Evolutionary conservation across 148 eudicot genomes (phyloP).

Genomic region (Fagopyrum esculentum): DNA sequence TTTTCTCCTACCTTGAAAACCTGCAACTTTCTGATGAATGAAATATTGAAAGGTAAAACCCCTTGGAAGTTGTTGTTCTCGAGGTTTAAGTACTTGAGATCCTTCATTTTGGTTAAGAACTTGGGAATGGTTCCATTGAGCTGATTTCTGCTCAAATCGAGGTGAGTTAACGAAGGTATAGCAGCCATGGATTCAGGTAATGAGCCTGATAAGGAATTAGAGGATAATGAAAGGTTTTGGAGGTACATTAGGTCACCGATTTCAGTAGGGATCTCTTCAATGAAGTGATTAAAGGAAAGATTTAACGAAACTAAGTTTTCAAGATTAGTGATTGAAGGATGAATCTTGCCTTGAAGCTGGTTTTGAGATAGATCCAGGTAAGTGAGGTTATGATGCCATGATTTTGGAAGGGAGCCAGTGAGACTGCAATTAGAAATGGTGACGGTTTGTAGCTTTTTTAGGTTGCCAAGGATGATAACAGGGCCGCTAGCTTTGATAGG

Average conservation of each 20-base stretch:
- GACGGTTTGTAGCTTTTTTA: constrained; percentile 27
- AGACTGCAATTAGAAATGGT: constrained; percentile 45
- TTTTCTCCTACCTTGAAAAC: constrained; percentile 68
- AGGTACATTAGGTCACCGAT: constrained; percentile 56
- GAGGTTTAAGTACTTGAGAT: constrained; percentile 60
- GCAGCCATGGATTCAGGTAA: constrained; percentile 49
- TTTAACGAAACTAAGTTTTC: constrained; percentile 43
- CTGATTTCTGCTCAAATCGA: constrained; percentile 74
- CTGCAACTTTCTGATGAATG: constrained; percentile 46
- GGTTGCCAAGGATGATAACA: constrained; percentile 25
- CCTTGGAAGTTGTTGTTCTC: constrained; percentile 70
- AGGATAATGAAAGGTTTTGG: constrained; percentile 38
- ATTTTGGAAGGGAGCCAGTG: constrained; percentile 54
- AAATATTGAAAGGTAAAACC: constrained; percentile 71
- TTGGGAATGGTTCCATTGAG: constrained; percentile 64
- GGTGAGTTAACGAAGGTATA: constrained; percentile 34
- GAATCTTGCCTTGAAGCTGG: constrained; percentile 45
- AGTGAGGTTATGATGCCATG: constrained; percentile 50
- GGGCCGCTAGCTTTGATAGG: constrained; percentile 51
- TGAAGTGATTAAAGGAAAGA: constrained; percentile 49
- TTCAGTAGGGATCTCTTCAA: constrained; percentile 45
- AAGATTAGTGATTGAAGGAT: constrained; percentile 35
- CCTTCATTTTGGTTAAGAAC: constrained; percentile 47
- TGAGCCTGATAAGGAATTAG: constrained; percentile 55
- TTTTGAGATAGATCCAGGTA: constrained; percentile 57